Evolutionary conservation across 371 early-diverging fungal species (phyloP).

Genomic region (Mucor ambiguus): DNA sequence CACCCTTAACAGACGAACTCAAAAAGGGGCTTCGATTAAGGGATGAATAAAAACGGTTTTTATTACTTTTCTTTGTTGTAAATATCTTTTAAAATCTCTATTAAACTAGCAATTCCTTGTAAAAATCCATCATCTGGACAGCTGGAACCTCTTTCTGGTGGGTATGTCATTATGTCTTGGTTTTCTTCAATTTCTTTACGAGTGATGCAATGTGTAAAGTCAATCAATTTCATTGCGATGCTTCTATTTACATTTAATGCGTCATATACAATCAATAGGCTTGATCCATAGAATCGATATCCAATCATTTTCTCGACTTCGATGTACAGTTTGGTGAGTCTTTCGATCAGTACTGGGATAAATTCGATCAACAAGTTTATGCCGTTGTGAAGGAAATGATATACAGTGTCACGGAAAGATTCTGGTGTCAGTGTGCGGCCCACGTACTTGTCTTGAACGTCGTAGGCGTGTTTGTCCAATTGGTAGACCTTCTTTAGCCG

Average conservation of each 20-base stretch:
- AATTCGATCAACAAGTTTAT: conserved; percentile 57
- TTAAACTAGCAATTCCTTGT: conserved; percentile 65
- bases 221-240: conserved; percentile 81
- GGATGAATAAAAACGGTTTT: conserved; percentile 25
- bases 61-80: conserved; percentile 29
- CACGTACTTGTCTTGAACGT: conserved; percentile 88
- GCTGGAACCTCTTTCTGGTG: conserved; percentile 56
- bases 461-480: conserved; percentile 30
- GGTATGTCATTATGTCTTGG: conserved; percentile 46
- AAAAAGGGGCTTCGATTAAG: conserved; percentile 46
- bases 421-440: conserved; percentile 79
- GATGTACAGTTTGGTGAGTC: conserved; percentile 65
- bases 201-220: conserved; percentile 83
- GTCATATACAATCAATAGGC: conserved; percentile 62
- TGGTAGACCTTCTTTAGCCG: conserved; percentile 15
- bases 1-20: conserved; percentile 51
- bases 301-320: conserved; percentile 70
- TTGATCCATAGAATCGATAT: conserved; percentile 89
- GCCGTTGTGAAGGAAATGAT: conserved; percentile 80
- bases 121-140: conserved; percentile 71
- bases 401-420: conserved; percentile 73
- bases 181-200: conserved; percentile 24
- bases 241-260: conserved; percentile 14
- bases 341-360: conserved; percentile 75
- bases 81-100: conserved; percentile 58